A percentile compares a stretch with the other conserved stretches of the same genome.
Evolutionary conservation across 2,329 filamentous ascomycete species (phyloP).

Genomic region (Diplodia intermedia): DNA sequence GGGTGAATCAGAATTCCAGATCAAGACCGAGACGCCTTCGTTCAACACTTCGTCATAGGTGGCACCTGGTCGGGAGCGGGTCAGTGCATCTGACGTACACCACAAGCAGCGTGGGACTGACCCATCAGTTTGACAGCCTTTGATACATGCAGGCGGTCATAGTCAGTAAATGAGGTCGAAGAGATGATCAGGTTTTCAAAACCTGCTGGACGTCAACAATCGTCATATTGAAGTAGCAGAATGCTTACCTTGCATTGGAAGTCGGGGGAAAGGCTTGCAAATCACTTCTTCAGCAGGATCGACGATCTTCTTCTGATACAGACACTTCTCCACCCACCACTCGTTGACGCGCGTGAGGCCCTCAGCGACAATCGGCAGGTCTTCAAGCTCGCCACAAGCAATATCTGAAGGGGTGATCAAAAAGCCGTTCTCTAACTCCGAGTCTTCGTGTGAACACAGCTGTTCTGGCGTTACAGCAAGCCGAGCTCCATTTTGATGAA

Average conservation of each 20-base stretch:
- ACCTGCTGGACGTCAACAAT: conserved; percentile 46
- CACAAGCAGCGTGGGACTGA: conserved; percentile 41
- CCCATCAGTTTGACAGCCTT: conserved; percentile 77
- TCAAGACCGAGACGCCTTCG: conserved; percentile 72
- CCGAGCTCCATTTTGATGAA: conserved; percentile 46
- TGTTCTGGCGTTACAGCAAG: conserved; percentile 40
- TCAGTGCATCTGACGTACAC: conserved; percentile 26
- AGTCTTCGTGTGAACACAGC: conserved; percentile 36
- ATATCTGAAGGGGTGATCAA: conserved; percentile 57
- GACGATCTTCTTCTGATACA: conserved; percentile 76
- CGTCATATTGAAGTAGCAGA: conserved; percentile 36
- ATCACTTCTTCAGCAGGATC: conserved; percentile 74
- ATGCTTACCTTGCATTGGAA: conserved; percentile 20
- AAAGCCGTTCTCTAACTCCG: conserved; percentile 44
- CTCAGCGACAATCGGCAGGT: conserved; percentile 47
- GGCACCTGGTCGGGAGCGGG: conserved; percentile 61
- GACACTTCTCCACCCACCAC: conserved; percentile 90
- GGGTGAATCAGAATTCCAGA: conserved; percentile 67
- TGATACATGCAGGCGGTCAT: conserved; percentile 84
- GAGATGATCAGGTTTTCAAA: conserved; percentile 76
- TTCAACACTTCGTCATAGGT: conserved; percentile 80
- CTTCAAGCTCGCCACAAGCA: conserved; percentile 44
- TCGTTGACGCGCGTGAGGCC: conserved; percentile 69
- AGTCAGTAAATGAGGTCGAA: conserved; percentile 81
- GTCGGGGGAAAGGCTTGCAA: conserved; percentile 70